These are phyloP conservation scores for Pythium biforme DNA, from an alignment of 352 stramenopile genomes.

Conservation along the genomic window DNA sequence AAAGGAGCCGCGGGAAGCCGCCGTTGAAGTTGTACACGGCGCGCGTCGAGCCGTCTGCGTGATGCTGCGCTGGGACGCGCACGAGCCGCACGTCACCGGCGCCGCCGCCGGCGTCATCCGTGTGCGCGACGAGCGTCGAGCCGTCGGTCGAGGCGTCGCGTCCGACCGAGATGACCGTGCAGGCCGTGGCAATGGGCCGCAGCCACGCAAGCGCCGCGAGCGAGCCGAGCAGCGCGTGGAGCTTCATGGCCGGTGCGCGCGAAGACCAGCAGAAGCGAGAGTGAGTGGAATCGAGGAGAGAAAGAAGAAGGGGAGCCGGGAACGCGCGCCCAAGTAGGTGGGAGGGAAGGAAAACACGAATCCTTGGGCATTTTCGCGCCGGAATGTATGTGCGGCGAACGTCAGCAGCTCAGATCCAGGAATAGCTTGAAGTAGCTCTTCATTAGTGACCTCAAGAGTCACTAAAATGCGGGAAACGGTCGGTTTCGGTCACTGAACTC, in stretches of 20 bases:
- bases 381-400: neutral
- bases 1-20: constrained; percentile 52
- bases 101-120: constrained; percentile 46
- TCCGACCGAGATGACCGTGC: constrained; percentile 88
- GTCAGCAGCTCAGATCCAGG: neutral
- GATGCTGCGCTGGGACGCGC: constrained; percentile 69
- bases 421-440: neutral
- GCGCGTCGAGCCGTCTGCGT: constrained; percentile 27
- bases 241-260: constrained; percentile 3
- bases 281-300: neutral
- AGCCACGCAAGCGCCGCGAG: neutral
- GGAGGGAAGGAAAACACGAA: no score
- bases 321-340: no score
- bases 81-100: constrained; percentile 81
- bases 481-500: constrained; percentile 1
- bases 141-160: constrained; percentile 71
- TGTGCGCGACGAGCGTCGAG: constrained; percentile 72
- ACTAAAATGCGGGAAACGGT: neutral
- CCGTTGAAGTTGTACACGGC: constrained; percentile 46
- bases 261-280: neutral
- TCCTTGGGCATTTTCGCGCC: neutral
- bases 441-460: neutral
- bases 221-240: neutral
- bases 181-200: constrained; percentile 25
- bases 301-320: neutral